Base-by-base conservation (phyloP, 1,284 basidiomycete genomes). In the Ganoderma meredithae region DNA sequence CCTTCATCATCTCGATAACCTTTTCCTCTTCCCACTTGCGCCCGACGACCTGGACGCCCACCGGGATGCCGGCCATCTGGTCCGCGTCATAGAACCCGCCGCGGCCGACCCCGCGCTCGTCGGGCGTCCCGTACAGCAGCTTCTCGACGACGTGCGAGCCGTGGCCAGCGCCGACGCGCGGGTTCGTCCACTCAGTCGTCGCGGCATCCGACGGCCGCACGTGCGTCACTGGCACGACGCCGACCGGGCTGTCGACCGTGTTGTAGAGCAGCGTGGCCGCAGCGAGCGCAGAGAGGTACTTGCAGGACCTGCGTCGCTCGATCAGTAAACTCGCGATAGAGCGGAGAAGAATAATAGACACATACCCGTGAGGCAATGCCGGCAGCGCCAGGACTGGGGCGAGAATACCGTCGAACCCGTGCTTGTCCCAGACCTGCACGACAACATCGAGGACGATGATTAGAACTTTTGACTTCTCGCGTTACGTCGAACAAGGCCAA, bases 1-100 rank as follows among this genome's bases (percentile, higher is more conserved):
- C 80, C 70, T 84, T 83, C 95, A 97, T 96, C 80, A 95, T 86
- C 31, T 81, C 88, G 61, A 97, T 75, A 2, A 96, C 89, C 79
- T 94, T 95, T 81, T 97, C 96, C 63, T 97, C 96, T 74, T 96
- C 91, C 87, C 90, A 95, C 70, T 84, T 86, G 75, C 83, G 86
- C 0, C 93, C 93, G 0, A 93, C 90, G 31, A 97, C 76, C 80
- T 97, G 96, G 47, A 98, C 85, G 0, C 89, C 92, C 0, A 97
- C 87, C 0, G 95, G 95, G 77, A 98, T 84, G 0, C 95, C 95
- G 22, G 86, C 81, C 89, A 93, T 94, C 75, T 83, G 84, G 27
- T 85, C 80, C 1, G 92, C 88, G 74, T 96, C 84, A 74, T 97
- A 98, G 60, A 71, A 71, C 1, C 22, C 87, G 79, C 1, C 84